phyloP scores from a whole-genome alignment of 257 asterid species.

The Coffea canephora region DNA sequence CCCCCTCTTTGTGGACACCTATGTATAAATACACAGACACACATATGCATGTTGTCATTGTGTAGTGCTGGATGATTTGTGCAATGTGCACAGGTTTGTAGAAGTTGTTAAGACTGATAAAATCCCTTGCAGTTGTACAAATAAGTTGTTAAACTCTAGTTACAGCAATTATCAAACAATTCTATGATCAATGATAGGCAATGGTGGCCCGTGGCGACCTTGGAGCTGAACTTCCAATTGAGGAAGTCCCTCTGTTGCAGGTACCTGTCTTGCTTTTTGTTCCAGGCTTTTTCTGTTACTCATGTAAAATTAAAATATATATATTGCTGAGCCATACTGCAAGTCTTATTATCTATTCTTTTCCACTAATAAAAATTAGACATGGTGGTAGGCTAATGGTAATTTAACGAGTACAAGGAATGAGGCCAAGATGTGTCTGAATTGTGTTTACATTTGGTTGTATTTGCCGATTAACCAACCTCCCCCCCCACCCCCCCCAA shows the following conservation, averaged over 20 bases:
- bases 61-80: background rate
- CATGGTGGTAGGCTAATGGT: background rate
- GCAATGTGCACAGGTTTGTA: background rate
- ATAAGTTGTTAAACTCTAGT: background rate
- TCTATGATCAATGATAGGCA: conserved; percentile 54
- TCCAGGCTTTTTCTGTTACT: background rate
- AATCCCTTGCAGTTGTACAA: background rate
- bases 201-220: conserved; percentile 99
- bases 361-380: no score
- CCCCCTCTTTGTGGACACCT: no score
- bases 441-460: background rate
- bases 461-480: background rate
- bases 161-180: background rate
- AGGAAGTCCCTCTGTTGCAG: conserved; percentile 98
- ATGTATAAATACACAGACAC: no score
- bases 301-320: background rate
- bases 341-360: background rate
- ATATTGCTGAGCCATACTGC: background rate
- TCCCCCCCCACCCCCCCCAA: no score
- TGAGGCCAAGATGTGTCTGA: background rate
- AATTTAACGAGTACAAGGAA: background rate
- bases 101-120: background rate
- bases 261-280: conserved; percentile 33
- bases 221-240: conserved; percentile 98
- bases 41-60: background rate